Conservation (phyloP, 2,329 filamentous ascomycete species). For the Fusarium odoratissimum region DNA sequence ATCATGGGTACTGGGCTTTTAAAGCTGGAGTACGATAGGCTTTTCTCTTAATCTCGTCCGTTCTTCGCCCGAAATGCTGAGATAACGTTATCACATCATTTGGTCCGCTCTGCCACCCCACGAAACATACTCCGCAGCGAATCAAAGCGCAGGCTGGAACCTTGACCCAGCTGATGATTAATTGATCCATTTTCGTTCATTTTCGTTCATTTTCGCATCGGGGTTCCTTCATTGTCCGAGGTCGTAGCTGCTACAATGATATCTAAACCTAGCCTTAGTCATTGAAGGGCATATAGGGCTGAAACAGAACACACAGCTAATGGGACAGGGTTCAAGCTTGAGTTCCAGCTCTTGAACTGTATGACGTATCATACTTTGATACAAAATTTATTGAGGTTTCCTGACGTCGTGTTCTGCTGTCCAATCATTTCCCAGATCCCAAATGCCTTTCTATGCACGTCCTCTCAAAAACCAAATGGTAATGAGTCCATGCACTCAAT, state of each 20-base stretch:
- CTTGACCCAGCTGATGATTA: not conserved
- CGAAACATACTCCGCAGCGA: not conserved
- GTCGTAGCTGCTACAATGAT: not conserved
- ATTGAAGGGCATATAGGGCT: no score
- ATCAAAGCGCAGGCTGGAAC: not conserved
- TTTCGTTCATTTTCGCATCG: not conserved
- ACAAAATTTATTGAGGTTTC: accelerated
- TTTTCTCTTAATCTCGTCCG: not conserved
- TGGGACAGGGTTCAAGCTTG: accelerated
- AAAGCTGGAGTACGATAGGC: not conserved
- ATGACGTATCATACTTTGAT: accelerated
- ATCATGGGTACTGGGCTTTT: not conserved
- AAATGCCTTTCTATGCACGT: not conserved
- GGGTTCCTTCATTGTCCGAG: not conserved
- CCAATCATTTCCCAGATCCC: not conserved
- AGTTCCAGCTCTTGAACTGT: accelerated
- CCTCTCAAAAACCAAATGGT: slow-evolving; percentile 25
- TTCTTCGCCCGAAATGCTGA: not conserved
- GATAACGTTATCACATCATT: not conserved
- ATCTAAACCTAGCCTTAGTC: accelerated
- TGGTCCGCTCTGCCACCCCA: not conserved
- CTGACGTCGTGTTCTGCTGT: accelerated
- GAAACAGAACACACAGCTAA: not conserved
- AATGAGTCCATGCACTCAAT: slow-evolving; percentile 36
- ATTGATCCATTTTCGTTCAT: accelerated